Percentiles rank a stretch among this genome's conserved stretches.
Evolutionary conservation across 2,329 filamentous ascomycete species (phyloP).

Genomic region (Fusarium phyllophilum): DNA sequence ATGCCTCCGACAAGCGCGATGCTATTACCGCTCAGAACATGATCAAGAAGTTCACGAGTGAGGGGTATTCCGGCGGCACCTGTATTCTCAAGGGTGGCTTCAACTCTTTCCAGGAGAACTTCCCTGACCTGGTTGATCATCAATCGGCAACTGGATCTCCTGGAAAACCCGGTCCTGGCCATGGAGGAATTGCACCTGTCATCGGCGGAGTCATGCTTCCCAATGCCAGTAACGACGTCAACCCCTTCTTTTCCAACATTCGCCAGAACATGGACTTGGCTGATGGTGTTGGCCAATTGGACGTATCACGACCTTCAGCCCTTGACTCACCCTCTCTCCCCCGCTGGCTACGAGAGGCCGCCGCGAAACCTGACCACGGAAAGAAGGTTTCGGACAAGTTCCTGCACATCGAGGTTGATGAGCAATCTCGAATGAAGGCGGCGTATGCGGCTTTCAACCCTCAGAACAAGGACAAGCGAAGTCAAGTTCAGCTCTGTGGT

Average conservation of each 20-base stretch:
- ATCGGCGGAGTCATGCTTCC: slow-evolving; percentile 91
- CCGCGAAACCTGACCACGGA: slow-evolving; percentile 75
- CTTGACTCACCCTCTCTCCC: slow-evolving; percentile 69
- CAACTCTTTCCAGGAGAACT: slow-evolving; percentile 73
- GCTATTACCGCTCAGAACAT: slow-evolving; percentile 84
- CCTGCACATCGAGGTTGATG: slow-evolving; percentile 81
- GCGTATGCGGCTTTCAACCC: slow-evolving; percentile 67
- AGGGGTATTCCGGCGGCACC: slow-evolving; percentile 80
- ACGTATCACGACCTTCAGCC: slow-evolving; percentile 60
- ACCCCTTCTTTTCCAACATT: slow-evolving; percentile 96
- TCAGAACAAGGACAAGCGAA: slow-evolving; percentile 39
- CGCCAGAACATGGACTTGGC: slow-evolving; percentile 96
- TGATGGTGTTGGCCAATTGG: slow-evolving; percentile 87
- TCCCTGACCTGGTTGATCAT: slow-evolving; percentile 71
- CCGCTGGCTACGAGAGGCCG: slow-evolving; percentile 78
- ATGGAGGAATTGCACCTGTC: slow-evolving; percentile 69
- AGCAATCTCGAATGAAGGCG: slow-evolving; percentile 92
- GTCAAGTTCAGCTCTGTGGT: slow-evolving; percentile 79
- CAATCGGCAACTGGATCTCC: slow-evolving; percentile 50
- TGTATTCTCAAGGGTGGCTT: slow-evolving; percentile 88
- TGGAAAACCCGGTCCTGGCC: slow-evolving; percentile 60
- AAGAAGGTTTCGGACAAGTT: slow-evolving; percentile 86
- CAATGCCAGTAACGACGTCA: slow-evolving; percentile 71
- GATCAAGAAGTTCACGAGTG: slow-evolving; percentile 89
- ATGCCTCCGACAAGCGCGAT: slow-evolving; percentile 81